Evolutionary conservation across 1,139 yeast species (phyloP).

Genomic region (Suhomyces bokatorum): DNA sequence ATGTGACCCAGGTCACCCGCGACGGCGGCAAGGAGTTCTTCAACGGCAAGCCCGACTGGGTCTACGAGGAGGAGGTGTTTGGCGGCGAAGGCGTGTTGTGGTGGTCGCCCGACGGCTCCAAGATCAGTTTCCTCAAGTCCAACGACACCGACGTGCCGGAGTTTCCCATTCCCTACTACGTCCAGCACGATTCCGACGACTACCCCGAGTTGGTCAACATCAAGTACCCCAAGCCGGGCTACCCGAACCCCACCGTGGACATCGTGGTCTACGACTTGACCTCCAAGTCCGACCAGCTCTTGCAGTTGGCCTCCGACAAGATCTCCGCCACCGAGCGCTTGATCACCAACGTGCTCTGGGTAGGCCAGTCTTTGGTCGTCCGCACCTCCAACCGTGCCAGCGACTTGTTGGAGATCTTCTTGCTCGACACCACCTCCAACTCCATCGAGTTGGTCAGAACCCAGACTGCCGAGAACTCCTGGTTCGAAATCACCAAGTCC

Average conservation of each 20-base stretch:
- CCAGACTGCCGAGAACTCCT: slow-evolving; percentile 42
- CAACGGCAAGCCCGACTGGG: slow-evolving; percentile 64
- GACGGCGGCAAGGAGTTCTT: slow-evolving; percentile 54
- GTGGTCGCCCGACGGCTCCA: slow-evolving; percentile 60
- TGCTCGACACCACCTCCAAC: slow-evolving; percentile 32
- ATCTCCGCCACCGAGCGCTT: slow-evolving; percentile 29
- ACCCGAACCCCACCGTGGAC: slow-evolving; percentile 44
- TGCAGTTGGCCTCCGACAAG: slow-evolving; percentile 25
- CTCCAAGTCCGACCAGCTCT: slow-evolving; percentile 15
- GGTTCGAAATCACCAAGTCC: slow-evolving; percentile 82
- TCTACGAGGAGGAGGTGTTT: slow-evolving; percentile 61
- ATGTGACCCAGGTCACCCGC: slow-evolving; percentile 39
- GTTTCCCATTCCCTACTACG: slow-evolving; percentile 54
- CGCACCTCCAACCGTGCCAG: slow-evolving; percentile 48
- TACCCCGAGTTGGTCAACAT: slow-evolving; percentile 42
- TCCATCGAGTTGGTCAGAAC: slow-evolving; percentile 38
- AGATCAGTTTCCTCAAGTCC: slow-evolving; percentile 47
- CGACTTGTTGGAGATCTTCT: slow-evolving; percentile 43
- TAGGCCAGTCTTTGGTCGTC: slow-evolving; percentile 34
- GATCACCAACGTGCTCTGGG: slow-evolving; percentile 49
- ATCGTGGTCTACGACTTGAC: slow-evolving; percentile 36
- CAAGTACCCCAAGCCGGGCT: slow-evolving; percentile 51
- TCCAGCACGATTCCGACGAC: slow-evolving; percentile 44
- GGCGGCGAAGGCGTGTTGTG: slow-evolving; percentile 51
- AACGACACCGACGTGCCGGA: slow-evolving; percentile 56